Conservation (phyloP, 2,329 filamentous ascomycete genomes). For the Fusarium torreyae region DNA sequence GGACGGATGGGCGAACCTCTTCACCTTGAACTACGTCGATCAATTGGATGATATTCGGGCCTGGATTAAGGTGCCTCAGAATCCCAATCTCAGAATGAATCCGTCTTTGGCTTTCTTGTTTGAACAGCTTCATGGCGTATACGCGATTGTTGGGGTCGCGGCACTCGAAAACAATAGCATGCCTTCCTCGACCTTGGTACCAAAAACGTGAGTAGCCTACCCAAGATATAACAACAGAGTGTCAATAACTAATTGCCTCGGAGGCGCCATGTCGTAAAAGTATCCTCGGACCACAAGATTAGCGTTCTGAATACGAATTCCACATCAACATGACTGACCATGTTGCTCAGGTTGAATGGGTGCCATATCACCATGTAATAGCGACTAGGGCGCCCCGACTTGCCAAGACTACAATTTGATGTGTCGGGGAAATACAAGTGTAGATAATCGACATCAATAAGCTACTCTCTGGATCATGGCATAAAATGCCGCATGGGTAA, state of each 20-base stretch:
- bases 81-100: constrained; percentile 20
- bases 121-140: constrained; percentile 32
- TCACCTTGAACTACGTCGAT: constrained; percentile 23
- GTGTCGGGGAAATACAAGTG: too few relatives aligned
- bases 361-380: too few relatives aligned
- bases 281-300: background rate
- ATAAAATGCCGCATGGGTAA: too few relatives aligned
- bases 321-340: too few relatives aligned
- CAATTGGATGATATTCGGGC: constrained; percentile 7
- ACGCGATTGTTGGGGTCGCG: background rate
- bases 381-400: too few relatives aligned
- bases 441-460: too few relatives aligned
- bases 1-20: background rate
- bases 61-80: background rate
- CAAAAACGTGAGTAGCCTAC: background rate
- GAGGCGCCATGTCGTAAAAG: constrained; percentile 23
- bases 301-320: too few relatives aligned
- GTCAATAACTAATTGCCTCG: constrained; percentile 7
- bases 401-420: too few relatives aligned
- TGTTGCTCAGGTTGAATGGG: too few relatives aligned
- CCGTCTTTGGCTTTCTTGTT: constrained; percentile 4
- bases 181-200: constrained; percentile 16
- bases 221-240: rapidly evolving
- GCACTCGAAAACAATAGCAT: constrained; percentile 25
- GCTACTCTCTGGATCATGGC: too few relatives aligned